These are phyloP conservation scores for Hyaloscypha hepaticicola DNA, from an alignment of 495 filamentous ascomycete genomes.

Conservation along the genomic window DNA sequence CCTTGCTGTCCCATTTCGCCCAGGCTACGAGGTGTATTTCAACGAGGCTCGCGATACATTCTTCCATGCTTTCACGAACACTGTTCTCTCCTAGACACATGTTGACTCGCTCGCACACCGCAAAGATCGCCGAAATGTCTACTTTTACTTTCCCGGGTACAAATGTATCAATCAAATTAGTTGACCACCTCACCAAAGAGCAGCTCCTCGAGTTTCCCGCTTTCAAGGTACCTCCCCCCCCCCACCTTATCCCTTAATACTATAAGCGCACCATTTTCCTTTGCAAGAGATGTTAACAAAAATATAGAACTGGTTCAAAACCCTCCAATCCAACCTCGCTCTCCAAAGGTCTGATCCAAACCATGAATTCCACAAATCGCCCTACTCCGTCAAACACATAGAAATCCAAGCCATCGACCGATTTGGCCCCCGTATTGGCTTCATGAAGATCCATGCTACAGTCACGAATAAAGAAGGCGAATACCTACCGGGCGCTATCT, in stretches of 20 bases:
- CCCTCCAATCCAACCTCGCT: constrained; percentile 61
- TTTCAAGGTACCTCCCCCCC: constrained; percentile 50
- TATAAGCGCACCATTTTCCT: not conserved
- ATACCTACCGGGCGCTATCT: constrained; percentile 71
- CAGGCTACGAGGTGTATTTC: not conserved
- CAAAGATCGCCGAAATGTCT: constrained; percentile 38
- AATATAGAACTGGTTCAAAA: constrained; percentile 62
- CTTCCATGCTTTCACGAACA: constrained; percentile 9
- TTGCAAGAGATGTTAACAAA: constrained; percentile 3
- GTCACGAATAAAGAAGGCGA: constrained; percentile 64
- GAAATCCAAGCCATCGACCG: constrained; percentile 73
- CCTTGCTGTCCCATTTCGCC: not conserved
- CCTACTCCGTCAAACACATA: constrained; percentile 69
- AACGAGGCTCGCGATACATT: not conserved
- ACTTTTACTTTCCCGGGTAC: constrained; percentile 49
- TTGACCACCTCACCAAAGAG: constrained; percentile 56
- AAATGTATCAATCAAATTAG: constrained; percentile 54
- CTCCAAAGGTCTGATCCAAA: constrained; percentile 51
- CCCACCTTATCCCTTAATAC: not conserved
- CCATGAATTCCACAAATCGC: constrained; percentile 70
- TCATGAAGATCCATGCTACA: constrained; percentile 70
- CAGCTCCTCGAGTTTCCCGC: constrained; percentile 69
- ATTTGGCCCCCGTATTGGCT: constrained; percentile 70
- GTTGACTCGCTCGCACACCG: not conserved
- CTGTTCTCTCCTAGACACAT: not conserved